These are phyloP conservation scores for Luzula sylvatica DNA, from an alignment of 176 grass and related monocot genomes.

Conservation along the genomic window DNA sequence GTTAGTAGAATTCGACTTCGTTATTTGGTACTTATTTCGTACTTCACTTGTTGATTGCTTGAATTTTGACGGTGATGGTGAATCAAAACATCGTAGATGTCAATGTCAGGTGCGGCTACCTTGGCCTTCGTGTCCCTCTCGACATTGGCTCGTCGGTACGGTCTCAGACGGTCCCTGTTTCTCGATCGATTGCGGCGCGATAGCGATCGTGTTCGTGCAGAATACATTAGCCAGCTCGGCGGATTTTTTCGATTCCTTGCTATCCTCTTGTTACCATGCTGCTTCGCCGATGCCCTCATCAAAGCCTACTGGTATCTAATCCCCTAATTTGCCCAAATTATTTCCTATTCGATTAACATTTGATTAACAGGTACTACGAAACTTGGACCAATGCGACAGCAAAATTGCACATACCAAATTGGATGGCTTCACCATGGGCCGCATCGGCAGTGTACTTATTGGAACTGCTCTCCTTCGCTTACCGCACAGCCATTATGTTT, in stretches of 20 bases:
- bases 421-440: slow-evolving; percentile 23
- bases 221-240: slow-evolving; percentile 40
- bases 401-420: slow-evolving; percentile 1
- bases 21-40: not conserved
- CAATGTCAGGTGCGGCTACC: slow-evolving; percentile 2
- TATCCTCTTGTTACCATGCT: slow-evolving; percentile 48
- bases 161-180: slow-evolving; percentile 69
- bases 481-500: slow-evolving; percentile 64
- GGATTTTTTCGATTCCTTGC: slow-evolving; percentile 43
- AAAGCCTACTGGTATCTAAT: slow-evolving; percentile 54
- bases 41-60: not conserved
- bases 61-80: not conserved
- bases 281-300: slow-evolving; percentile 44
- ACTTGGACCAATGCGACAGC: not conserved
- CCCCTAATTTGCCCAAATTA: too few relatives aligned
- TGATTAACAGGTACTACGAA: slow-evolving; percentile 2
- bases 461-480: slow-evolving; percentile 59
- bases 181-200: slow-evolving; percentile 48
- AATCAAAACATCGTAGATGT: slow-evolving; percentile 2
- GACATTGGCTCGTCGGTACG: slow-evolving; percentile 40
- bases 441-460: slow-evolving; percentile 32
- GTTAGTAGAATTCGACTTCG: slow-evolving; percentile 3
- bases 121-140: slow-evolving; percentile 14
- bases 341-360: too few relatives aligned
- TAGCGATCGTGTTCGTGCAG: slow-evolving; percentile 39